Base-by-base conservation (phyloP, 1,284 basidiomycete species). In the Boletus sp. region DNA sequence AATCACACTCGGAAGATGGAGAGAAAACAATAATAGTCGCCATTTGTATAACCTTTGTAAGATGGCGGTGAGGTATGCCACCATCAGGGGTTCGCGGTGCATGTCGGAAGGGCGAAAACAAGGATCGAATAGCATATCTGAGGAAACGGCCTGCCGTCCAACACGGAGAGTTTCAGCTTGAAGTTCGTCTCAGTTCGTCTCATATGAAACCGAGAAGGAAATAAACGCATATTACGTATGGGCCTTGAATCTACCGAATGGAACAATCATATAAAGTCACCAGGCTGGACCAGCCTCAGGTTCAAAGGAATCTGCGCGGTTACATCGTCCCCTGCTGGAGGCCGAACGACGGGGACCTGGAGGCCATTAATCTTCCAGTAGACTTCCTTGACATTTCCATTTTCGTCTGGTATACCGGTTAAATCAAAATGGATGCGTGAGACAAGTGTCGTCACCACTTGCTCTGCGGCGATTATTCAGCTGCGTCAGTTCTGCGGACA, bases 281-380 rank as follows among this genome's bases (percentile, higher is more conserved):
- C 52, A 12, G 58, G 58, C 16, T 42, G 49, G 17, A 65, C 65
- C 9, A 49, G 41, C 45, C 70, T 57, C 19, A 69, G 41, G 22
- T 58, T 56, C 6, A 72, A 44, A n/a, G 70, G 71, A 12, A 70
- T 56, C 37, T 65, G 65, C 22, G 64, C 41, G 5, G 66, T 66
- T 44, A 46, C 52, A 22, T 50, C 46, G 26, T 72, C 70, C 17
- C 69, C 69, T 20, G 58, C 53, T 1, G 69, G 69, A 19, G 61
- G 57, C 30, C 58, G 62, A 30, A 72, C 62, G 1, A 71, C 69
- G 14, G 71, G 70, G 8, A 70, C 62, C 52, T 71, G 69, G 13
- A 71, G 52, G n/a, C 58, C 65, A 42, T 67, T 62, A 36, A 65
- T 59, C 51, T 63, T 66, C 69, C 69, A 72, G 41, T 67, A 63